phyloP scores from a whole-genome alignment of 306 rosid species.

The Sicyos baderoa region DNA sequence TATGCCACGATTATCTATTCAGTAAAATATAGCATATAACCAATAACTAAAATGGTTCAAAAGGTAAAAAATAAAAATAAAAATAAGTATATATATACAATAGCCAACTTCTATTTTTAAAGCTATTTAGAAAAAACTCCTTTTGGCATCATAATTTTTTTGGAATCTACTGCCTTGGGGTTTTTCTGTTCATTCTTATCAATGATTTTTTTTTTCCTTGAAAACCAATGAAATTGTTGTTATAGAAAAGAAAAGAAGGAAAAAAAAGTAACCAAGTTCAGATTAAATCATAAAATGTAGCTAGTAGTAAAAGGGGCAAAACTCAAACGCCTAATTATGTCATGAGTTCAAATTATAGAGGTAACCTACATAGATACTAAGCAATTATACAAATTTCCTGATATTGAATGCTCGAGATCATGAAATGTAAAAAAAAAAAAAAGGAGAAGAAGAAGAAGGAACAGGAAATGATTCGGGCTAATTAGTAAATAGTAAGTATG shows the following conservation, averaged over 20 bases:
- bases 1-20: constrained; percentile 20
- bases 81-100: too few species aligned
- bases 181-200: not conserved
- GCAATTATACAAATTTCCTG: not conserved
- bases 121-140: too few species aligned
- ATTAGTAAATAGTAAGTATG: too few species aligned
- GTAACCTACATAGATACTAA: not conserved
- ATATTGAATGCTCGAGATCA: not conserved
- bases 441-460: too few species aligned
- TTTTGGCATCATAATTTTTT: too few species aligned
- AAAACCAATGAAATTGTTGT: not conserved
- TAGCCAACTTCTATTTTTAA: too few species aligned
- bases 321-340: not conserved
- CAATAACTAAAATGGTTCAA: too few species aligned
- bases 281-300: not conserved
- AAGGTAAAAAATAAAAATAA: too few species aligned
- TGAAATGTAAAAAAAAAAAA: not conserved
- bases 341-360: not conserved
- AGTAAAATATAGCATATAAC: too few species aligned
- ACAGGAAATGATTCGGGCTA: not conserved
- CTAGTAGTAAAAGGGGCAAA: not conserved
- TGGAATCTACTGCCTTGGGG: not conserved
- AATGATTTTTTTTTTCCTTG: too few species aligned
- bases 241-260: not conserved
- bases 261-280: not conserved